Evolutionary conservation across 495 filamentous ascomycete species (phyloP).

Genomic region (Aspergillus bertholletiae): DNA sequence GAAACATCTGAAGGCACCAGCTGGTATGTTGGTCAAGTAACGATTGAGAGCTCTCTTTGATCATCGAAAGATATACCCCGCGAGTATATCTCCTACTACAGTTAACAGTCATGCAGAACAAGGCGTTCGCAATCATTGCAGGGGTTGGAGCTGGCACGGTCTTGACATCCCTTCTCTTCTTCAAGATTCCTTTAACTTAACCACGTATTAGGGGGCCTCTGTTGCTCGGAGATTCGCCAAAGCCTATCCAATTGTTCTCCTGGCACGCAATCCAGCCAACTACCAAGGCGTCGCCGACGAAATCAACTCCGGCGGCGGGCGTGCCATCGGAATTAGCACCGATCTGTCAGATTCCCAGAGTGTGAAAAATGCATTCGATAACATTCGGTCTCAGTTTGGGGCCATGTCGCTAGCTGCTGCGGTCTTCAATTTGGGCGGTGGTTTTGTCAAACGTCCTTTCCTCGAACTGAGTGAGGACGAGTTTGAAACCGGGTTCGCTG

Average conservation of each 20-base stretch:
- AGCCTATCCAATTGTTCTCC: constrained; percentile 63
- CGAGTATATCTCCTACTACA: too few relatives aligned
- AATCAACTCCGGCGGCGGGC: constrained; percentile 57
- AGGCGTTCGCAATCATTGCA: too few relatives aligned
- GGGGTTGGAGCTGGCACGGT: too few relatives aligned
- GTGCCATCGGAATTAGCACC: constrained; percentile 60
- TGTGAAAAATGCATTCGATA: constrained; percentile 51
- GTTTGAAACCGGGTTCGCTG: too few relatives aligned
- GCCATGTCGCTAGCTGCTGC: constrained; percentile 53
- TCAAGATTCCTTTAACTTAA: too few relatives aligned
- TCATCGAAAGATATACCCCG: too few relatives aligned
- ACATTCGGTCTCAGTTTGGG: constrained; percentile 50
- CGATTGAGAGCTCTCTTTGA: too few relatives aligned
- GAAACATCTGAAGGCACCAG: too few relatives aligned
- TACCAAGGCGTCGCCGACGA: constrained; percentile 57
- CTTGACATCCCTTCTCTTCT: too few relatives aligned
- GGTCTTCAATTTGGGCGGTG: constrained; percentile 64
- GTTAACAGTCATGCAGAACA: too few relatives aligned
- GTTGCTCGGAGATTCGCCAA: constrained; percentile 59
- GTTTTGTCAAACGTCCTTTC: constrained; percentile 62
- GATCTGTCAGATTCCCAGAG: constrained; percentile 54
- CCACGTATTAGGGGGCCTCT: too few relatives aligned
- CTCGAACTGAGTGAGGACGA: constrained; percentile 57
- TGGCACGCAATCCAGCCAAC: constrained; percentile 56
- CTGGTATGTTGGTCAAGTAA: too few relatives aligned